Conservation (phyloP, 1,284 basidiomycete species). For the Somion occarium region DNA sequence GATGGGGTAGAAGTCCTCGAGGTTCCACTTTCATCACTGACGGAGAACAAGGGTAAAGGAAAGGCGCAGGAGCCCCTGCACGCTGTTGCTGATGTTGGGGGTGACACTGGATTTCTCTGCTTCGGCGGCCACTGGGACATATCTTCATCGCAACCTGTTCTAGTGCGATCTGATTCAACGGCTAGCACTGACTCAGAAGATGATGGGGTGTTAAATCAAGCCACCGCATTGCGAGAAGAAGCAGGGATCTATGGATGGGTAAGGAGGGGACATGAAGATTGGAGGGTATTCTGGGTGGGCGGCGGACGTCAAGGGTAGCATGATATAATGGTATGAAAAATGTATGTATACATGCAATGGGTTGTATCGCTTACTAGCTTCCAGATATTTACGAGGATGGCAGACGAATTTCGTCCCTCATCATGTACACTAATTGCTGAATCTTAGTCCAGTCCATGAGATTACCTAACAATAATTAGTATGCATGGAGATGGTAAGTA, state of each 20-base stretch:
- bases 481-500: not conserved
- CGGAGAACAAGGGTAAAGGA: constrained; percentile 44
- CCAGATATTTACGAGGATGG: not conserved
- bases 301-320: constrained; percentile 37
- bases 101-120: constrained; percentile 59
- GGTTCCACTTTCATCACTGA: constrained; percentile 36
- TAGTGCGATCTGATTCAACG: constrained; percentile 36
- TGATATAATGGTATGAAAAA: not conserved
- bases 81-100: constrained; percentile 59
- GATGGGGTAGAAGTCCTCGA: constrained; percentile 71
- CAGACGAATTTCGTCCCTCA: not conserved
- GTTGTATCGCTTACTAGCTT: not conserved
- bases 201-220: constrained; percentile 46
- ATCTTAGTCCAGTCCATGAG: not conserved
- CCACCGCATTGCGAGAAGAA: constrained; percentile 40
- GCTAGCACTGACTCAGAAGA: constrained; percentile 41
- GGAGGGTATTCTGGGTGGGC: constrained; percentile 75
- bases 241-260: constrained; percentile 73
- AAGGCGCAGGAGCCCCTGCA: constrained; percentile 35
- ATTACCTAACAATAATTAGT: not conserved
- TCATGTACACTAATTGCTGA: not conserved
- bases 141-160: constrained; percentile 31
- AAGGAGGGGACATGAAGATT: constrained; percentile 63
- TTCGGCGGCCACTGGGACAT: constrained; percentile 70
- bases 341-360: constrained; percentile 1